Evolutionary conservation across 1,284 basidiomycete species (phyloP).

Genomic region (Grifola frondosa): DNA sequence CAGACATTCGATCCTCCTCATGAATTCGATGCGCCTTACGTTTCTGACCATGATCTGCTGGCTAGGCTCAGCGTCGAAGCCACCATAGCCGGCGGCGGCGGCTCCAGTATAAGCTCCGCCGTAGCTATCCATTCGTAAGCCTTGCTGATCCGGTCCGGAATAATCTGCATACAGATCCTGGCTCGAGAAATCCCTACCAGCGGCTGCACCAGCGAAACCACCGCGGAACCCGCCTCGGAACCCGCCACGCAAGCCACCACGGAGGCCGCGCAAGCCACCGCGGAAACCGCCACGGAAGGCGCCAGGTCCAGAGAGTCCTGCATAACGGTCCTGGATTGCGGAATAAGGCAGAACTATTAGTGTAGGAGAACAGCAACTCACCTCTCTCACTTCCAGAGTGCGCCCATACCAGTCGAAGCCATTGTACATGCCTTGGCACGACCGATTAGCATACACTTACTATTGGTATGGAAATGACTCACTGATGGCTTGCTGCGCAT

Average conservation of each 20-base stretch:
- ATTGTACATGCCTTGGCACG: conserved; percentile 81
- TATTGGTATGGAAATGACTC: conserved; percentile 36
- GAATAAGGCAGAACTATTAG: background rate
- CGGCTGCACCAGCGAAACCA: conserved; percentile 50
- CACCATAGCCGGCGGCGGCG: conserved; percentile 27
- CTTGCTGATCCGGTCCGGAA: conserved; percentile 70
- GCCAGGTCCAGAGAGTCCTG: conserved; percentile 70
- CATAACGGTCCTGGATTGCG: conserved; percentile 76
- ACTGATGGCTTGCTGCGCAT: conserved; percentile 91
- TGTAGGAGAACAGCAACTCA: conserved; percentile 35
- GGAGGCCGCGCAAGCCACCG: conserved; percentile 45
- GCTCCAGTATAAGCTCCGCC: conserved; percentile 40
- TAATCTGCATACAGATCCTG: conserved; percentile 82
- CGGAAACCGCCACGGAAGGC: conserved; percentile 60
- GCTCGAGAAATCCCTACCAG: conserved; percentile 72
- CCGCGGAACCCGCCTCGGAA: conserved; percentile 47
- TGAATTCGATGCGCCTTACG: conserved; percentile 51
- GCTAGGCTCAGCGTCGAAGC: conserved; percentile 72
- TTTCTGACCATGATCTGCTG: conserved; percentile 98
- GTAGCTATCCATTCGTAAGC: conserved; percentile 49
- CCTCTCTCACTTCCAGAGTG: conserved; percentile 90
- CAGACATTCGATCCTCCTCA: background rate
- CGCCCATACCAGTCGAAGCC: conserved; percentile 95
- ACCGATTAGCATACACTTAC: no score
- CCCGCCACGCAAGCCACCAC: conserved; percentile 60